These are phyloP conservation scores for Talaromyces sp. DNA, from an alignment of 2,329 filamentous ascomycete genomes.

Conservation along the genomic window DNA sequence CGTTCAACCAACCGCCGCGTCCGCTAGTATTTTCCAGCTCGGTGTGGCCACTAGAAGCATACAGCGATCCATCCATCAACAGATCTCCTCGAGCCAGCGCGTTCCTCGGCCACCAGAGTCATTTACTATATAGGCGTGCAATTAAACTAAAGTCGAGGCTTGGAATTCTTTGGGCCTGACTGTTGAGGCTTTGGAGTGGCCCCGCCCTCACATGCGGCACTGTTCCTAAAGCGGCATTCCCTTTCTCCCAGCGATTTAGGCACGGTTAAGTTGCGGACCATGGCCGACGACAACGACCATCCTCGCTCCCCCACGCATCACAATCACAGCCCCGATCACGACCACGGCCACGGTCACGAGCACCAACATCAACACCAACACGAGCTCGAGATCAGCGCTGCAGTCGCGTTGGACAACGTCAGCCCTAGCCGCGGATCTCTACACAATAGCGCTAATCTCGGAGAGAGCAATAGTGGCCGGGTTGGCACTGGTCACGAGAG, in stretches of 20 bases:
- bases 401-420: slow-evolving; percentile 15
- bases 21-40: slow-evolving; percentile 6
- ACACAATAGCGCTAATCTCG: slow-evolving; percentile 2
- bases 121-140: neutral
- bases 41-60: slow-evolving; percentile 3
- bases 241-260: slow-evolving; percentile 8
- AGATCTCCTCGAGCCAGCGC: neutral
- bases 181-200: neutral
- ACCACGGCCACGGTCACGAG: slow-evolving; percentile 10
- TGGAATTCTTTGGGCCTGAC: neutral
- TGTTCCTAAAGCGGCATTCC: slow-evolving; percentile 16
- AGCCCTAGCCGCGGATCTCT: neutral
- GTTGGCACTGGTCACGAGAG: slow-evolving; percentile 39
- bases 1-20: neutral
- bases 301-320: slow-evolving; percentile 24
- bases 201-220: slow-evolving; percentile 14
- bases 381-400: slow-evolving; percentile 19
- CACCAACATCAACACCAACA: neutral
- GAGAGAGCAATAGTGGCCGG: slow-evolving; percentile 16
- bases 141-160: neutral
- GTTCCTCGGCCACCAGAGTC: neutral
- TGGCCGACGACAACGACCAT: slow-evolving; percentile 27
- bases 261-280: slow-evolving; percentile 17
- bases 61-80: neutral
- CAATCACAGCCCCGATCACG: too few relatives aligned